Percentiles rank a stretch among this genome's conserved stretches.
Evolutionary conservation across 2,329 filamentous ascomycete species (phyloP).

Genomic region (Penicillium sp.): DNA sequence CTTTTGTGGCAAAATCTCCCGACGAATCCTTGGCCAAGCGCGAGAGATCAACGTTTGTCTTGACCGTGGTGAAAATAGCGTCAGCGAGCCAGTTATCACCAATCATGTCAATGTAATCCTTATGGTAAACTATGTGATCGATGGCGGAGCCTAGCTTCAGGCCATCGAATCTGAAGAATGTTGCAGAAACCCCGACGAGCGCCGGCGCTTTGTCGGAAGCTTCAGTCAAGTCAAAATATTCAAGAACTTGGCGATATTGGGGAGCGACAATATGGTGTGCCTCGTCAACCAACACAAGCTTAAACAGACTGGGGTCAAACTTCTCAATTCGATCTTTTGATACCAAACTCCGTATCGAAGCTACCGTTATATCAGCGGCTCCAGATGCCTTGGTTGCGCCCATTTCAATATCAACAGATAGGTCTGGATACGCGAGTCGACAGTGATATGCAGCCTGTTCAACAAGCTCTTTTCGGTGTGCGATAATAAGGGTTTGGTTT

Average conservation of each 20-base stretch:
- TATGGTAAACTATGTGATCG: slow-evolving; percentile 95
- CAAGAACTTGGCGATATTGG: slow-evolving; percentile 69
- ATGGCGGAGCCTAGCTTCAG: slow-evolving; percentile 77
- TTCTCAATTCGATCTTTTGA: slow-evolving; percentile 74
- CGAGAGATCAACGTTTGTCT: slow-evolving; percentile 75
- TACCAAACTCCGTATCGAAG: slow-evolving; percentile 79
- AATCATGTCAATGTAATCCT: slow-evolving; percentile 76
- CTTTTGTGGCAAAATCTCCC: slow-evolving; percentile 74
- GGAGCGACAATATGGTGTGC: slow-evolving; percentile 92
- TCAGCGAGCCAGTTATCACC: slow-evolving; percentile 87
- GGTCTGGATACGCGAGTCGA: slow-evolving; percentile 70
- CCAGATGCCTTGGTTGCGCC: slow-evolving; percentile 72
- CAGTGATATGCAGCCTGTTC: slow-evolving; percentile 92
- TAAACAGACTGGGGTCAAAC: slow-evolving; percentile 75
- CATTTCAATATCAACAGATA: slow-evolving; percentile 89
- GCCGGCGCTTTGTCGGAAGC: slow-evolving; percentile 52
- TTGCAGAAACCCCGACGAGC: slow-evolving; percentile 86
- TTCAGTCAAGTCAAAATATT: slow-evolving; percentile 70
- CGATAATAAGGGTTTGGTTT: slow-evolving; percentile 81
- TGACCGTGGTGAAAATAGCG: slow-evolving; percentile 90
- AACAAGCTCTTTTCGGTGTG: slow-evolving; percentile 87
- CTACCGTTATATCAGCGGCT: slow-evolving; percentile 84
- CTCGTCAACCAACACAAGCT: slow-evolving; percentile 90
- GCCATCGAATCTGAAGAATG: slow-evolving; percentile 75
- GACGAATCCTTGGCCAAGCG: slow-evolving; percentile 59